Evolutionary conservation across 2,329 filamentous ascomycete genomes (phyloP).

Genomic region (Trichoderma gracile): DNA sequence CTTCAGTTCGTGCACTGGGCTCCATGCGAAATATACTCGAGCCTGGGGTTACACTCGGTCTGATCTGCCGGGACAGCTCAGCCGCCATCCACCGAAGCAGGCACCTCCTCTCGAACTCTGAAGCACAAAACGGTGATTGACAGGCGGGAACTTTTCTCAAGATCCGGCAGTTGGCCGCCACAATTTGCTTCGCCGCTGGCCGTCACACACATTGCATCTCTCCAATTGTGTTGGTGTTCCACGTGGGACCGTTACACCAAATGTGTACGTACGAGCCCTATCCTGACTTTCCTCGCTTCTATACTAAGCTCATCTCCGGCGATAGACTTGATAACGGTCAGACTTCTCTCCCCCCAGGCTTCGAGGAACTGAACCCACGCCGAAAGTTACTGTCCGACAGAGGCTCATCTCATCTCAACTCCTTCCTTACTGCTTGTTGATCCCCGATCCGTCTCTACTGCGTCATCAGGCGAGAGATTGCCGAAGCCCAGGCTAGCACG

Average conservation of each 20-base stretch:
- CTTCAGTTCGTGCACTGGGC: not conserved
- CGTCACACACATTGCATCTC: not conserved
- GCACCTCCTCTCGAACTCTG: not conserved
- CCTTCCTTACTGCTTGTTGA: too few species aligned
- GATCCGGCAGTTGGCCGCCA: constrained; percentile 3
- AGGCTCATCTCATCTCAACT: too few species aligned
- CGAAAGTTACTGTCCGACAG: too few species aligned
- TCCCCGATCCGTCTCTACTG: too few species aligned
- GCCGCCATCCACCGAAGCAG: not conserved
- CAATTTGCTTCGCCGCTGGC: not conserved
- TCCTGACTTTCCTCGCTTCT: not conserved
- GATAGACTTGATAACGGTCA: too few species aligned
- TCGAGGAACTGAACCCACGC: too few species aligned
- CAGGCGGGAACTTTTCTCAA: not conserved
- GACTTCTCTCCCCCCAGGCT: too few species aligned
- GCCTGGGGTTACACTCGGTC: constrained; percentile 14
- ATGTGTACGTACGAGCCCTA: not conserved
- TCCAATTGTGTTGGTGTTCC: not conserved
- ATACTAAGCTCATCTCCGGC: too few species aligned
- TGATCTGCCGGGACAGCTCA: not conserved
- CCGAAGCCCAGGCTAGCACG: not conserved
- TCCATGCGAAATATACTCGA: not conserved
- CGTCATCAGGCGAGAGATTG: not conserved
- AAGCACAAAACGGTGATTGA: not conserved
- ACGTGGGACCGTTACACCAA: not conserved